Conservation (phyloP, 352 stramenopile genomes). For the Phytophthora brassicae region DNA sequence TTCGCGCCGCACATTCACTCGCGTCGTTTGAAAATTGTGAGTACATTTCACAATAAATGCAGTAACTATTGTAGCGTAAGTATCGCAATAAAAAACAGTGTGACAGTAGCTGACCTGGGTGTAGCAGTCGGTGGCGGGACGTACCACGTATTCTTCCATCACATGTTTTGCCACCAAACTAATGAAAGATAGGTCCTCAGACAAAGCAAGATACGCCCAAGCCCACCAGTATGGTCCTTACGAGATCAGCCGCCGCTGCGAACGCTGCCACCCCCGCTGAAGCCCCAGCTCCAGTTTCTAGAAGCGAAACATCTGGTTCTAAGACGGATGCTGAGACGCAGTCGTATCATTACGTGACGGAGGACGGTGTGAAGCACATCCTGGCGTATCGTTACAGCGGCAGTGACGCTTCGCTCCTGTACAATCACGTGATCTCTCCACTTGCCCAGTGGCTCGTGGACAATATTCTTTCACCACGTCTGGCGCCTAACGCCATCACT, state of each 20-base stretch:
- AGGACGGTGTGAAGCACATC: conserved; percentile 67
- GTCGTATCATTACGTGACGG: conserved; percentile 70
- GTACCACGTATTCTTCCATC: conserved; percentile 19
- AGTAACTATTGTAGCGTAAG: neutral
- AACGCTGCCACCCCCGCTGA: neutral
- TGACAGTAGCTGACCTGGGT: neutral
- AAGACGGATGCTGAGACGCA: conserved; percentile 8
- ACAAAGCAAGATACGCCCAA: conserved; percentile 15
- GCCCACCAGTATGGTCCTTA: conserved; percentile 25
- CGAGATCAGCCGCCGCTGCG: conserved; percentile 25
- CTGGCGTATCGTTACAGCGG: conserved; percentile 86
- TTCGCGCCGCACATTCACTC: conserved; percentile 50
- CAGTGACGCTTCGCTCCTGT: conserved; percentile 78
- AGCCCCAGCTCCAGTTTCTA: too few species aligned
- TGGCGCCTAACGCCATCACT: conserved; percentile 85
- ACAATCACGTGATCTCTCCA: conserved; percentile 84
- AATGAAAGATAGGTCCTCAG: too few species aligned
- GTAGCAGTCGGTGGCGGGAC: conserved; percentile 1
- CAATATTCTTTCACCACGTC: conserved; percentile 60
- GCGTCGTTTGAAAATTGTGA: neutral
- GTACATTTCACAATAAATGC: neutral
- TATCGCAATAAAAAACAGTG: neutral
- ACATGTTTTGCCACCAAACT: conserved; percentile 20
- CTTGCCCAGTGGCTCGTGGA: conserved; percentile 77
- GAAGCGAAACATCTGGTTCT: too few species aligned